Base-by-base conservation (phyloP, 108 stramenopile genomes). In the Bacterosira constricta region DNA sequence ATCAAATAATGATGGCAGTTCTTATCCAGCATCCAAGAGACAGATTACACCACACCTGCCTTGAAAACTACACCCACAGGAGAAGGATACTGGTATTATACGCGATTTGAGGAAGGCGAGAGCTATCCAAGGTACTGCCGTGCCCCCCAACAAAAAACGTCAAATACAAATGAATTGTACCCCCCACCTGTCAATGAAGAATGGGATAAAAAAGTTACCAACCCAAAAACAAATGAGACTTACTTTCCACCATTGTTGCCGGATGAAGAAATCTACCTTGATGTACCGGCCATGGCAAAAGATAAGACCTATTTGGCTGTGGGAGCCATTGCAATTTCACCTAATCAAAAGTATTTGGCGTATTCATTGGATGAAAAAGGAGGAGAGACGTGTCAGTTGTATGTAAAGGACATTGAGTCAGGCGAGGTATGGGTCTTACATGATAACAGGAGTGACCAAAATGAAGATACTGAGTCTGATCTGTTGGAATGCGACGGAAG, bases 291-390 rank as follows among this genome's bases (percentile, higher is more conserved):
- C 9, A 50, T 97, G 69, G 95, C 95, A n/a, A 67, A 86, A 69
- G 86, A 86, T 12, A 84, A 91, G 45, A 39, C 72, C 0, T 96
- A 97, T 73, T 93, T 95, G 74, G 86, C 93, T 31, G 63, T 90
- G 31, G 95, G 94, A 25, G 69, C 70, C 4, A 73, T 85, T 21
- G 64, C 63, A 21, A 54, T 83, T 12, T 92, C 90, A 7, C 97
- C 96, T 6, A 76, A 80, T 35, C 69, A 78, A 50, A 29, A 64
- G 44, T 57, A 89, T 31, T 71, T 97, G 27, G 99, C 94, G 25
- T 99, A 98, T 77, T 64, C 95, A 11, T 85, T 96, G 21, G 98
- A 98, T 71, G 84, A 67, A 51, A 83, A 51, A 6, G 98, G 98
- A 7, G 90, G 83, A 39, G 98, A 98, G 83, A 94, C 82, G 6